These are phyloP conservation scores for Ilyonectria robusta DNA, from an alignment of 2,329 filamentous ascomycete genomes.

Conservation along the genomic window DNA sequence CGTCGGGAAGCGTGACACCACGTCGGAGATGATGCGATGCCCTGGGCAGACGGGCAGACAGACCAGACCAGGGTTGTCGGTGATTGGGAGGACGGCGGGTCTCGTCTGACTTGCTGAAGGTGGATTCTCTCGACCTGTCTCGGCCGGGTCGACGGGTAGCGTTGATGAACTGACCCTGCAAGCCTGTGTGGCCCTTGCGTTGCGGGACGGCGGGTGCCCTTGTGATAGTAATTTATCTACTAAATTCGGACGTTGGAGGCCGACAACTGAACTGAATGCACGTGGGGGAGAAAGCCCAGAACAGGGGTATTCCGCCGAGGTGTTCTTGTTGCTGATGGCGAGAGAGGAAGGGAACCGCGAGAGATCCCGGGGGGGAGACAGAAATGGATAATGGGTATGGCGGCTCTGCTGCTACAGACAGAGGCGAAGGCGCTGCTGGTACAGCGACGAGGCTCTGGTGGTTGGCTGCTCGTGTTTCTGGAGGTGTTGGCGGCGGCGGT, in stretches of 20 bases:
- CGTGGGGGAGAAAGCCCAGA: not conserved
- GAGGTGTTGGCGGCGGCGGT: not conserved
- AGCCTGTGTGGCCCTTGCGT: not conserved
- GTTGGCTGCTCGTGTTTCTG: not conserved
- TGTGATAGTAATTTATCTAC: not conserved
- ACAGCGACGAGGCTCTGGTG: not conserved
- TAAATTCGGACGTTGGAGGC: not conserved
- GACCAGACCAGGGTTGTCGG: not conserved
- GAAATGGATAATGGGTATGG: not conserved
- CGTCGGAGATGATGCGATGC: not conserved
- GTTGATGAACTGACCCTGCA: not conserved
- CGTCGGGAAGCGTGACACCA: constrained; percentile 25
- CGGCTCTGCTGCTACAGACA: not conserved
- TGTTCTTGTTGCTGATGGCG: not conserved
- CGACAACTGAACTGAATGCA: not conserved
- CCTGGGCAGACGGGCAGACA: not conserved
- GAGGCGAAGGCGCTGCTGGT: not conserved
- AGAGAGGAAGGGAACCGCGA: not conserved
- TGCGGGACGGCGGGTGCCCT: not conserved
- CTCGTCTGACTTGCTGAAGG: not conserved
- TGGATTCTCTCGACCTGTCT: constrained; percentile 12
- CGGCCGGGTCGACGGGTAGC: constrained; percentile 12
- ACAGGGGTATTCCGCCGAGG: not conserved
- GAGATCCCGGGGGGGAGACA: not conserved
- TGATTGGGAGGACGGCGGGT: constrained; percentile 5